phyloP scores from a whole-genome alignment of 768 basidiomycete species.

The Tricholoma bakamatsutake region DNA sequence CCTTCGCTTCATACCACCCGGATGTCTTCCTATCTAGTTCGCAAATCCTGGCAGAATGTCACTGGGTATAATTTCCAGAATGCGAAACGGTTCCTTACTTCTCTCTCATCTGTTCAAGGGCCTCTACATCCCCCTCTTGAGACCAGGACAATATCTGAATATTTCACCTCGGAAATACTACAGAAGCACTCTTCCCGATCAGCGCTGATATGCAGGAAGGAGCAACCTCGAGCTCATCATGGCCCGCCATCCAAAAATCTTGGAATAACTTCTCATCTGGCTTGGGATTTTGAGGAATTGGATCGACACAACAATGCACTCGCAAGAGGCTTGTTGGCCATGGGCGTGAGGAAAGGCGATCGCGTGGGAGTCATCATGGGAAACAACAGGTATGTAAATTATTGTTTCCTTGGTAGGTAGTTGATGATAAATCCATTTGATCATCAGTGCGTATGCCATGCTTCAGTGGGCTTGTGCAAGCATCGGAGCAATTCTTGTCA shows the following conservation, averaged over 20 bases:
- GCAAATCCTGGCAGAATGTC: background rate
- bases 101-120: conserved; percentile 51
- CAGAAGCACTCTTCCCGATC: conserved; percentile 41
- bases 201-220: conserved; percentile 61
- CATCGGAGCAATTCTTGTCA: conserved; percentile 78
- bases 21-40: background rate
- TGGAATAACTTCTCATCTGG: conserved; percentile 43
- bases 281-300: conserved; percentile 74
- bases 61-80: background rate
- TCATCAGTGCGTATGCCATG: conserved; percentile 63
- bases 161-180: conserved; percentile 55
- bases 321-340: conserved; percentile 58
- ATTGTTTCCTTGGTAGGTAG: background rate
- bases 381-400: conserved; percentile 58
- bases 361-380: conserved; percentile 81
- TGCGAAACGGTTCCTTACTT: conserved; percentile 25
- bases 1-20: background rate
- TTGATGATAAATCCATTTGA: background rate
- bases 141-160: conserved; percentile 51
- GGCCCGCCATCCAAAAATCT: conserved; percentile 54
- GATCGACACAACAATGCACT: conserved; percentile 59
- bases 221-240: conserved; percentile 50
- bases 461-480: conserved; percentile 86
- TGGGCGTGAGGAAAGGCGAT: conserved; percentile 74
- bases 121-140: conserved; percentile 50